Evolutionary conservation across 2,329 filamentous ascomycete species (phyloP).

Genomic region (Akanthomyces uredinophilus): DNA sequence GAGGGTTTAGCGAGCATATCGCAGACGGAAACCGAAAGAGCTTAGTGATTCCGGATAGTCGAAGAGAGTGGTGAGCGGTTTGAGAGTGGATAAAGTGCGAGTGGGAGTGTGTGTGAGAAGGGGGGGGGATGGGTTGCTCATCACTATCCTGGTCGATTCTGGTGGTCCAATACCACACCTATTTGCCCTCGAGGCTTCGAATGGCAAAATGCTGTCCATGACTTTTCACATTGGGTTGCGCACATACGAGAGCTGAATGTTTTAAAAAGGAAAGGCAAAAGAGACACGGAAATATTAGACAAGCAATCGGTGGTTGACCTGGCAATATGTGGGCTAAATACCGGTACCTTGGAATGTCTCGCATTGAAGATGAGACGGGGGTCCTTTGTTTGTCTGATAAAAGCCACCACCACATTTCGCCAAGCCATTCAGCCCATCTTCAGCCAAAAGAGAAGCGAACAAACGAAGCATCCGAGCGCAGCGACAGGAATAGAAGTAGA

Average conservation of each 20-base stretch:
- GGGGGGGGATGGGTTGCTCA: too few species aligned
- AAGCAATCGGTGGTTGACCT: background rate
- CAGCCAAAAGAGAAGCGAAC: background rate
- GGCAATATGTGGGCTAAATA: slow-evolving; percentile 1
- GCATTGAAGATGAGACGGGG: background rate
- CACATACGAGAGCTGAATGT: too few species aligned
- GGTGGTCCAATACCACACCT: background rate
- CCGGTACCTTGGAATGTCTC: background rate
- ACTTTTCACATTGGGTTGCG: too few species aligned
- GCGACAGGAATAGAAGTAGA: background rate
- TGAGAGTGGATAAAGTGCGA: too few species aligned
- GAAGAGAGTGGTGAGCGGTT: too few species aligned
- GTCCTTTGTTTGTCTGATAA: too few species aligned
- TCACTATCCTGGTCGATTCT: background rate
- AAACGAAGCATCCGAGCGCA: background rate
- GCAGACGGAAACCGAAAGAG: too few species aligned
- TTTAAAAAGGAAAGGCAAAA: too few species aligned
- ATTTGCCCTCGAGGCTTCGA: too few species aligned
- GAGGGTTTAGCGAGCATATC: background rate
- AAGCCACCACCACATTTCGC: background rate
- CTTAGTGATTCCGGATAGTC: too few species aligned
- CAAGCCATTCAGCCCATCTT: background rate
- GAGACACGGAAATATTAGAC: background rate
- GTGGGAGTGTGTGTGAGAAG: too few species aligned
- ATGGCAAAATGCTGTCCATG: too few species aligned